Evolutionary conservation across 2,329 filamentous ascomycete species (phyloP), one percentile per base, ranked within the genome.

Genomic region (Penicillium frequentans): DNA sequence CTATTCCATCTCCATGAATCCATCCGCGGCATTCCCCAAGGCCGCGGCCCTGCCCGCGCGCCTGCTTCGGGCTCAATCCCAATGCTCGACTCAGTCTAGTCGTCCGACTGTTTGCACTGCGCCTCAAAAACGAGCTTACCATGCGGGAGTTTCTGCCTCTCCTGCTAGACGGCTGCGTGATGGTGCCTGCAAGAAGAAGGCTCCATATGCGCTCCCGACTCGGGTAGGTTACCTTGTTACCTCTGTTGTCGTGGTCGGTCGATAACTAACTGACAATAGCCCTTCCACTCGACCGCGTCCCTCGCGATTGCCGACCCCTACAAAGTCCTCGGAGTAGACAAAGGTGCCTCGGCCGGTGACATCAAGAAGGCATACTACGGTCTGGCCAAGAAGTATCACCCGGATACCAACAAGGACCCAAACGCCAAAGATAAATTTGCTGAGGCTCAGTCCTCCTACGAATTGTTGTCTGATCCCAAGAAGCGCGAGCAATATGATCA

Each of bases 301-400:
- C 90, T 88, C 73, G 84, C 86, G 24, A 88, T 87, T 45, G 85
- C 90, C 73, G 90, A 99, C 69, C 95, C 95, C 1, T 99, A 99
- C 76, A 85, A 86, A 63, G 84, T 90, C 4, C 86, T 99, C 27
- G 95, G 95, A 14, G 91, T 99, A 29, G 81, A 81, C 68, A 96
- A 93, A 74, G 83, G 77, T 60, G 91, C 95, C n/a, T 87, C 90
- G 1, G 80, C 91, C 3, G 81, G 86, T 58, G 93, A 98, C 35
- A 98, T 99, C 73, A 99, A 99, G 75, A 98, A 97, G 75, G 93
- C 95, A 3, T 99, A 99, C 80, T 99, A 99, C 73, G 91, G 93
- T 50, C 82, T 98, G 57, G 95, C 95, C 21, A 99, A 99, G 77
- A 99, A 98, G 72, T 99, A 86, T 73, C 95, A 99, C 70, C 95